Evolutionary conservation across 163 green algal genomes (phyloP).

Genomic region (Chlamydomonas reinhardtii): DNA sequence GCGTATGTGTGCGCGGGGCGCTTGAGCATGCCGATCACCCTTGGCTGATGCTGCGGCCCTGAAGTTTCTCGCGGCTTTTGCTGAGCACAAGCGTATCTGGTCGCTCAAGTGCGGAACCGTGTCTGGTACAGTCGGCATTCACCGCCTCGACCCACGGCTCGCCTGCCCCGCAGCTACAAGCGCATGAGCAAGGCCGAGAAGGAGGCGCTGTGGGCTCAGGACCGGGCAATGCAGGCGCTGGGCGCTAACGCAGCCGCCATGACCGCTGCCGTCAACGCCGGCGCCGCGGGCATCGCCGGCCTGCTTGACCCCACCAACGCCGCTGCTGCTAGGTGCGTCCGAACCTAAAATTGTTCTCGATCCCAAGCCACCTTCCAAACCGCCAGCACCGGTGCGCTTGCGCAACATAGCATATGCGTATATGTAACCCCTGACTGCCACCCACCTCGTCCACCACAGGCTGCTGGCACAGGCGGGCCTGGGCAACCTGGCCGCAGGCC

Average conservation of each 20-base stretch:
- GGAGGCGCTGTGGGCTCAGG: constrained; percentile 78
- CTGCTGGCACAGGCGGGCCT: constrained; percentile 40
- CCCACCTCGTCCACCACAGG: constrained; percentile 12
- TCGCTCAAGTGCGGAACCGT: too few species aligned
- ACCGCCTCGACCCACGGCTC: too few species aligned
- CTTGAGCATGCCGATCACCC: too few species aligned
- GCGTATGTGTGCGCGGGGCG: too few species aligned
- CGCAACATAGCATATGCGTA: too few species aligned
- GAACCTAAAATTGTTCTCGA: too few species aligned
- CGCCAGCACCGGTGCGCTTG: too few species aligned
- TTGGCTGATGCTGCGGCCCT: too few species aligned
- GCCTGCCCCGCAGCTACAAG: constrained; percentile 67
- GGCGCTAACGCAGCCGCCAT: constrained; percentile 31
- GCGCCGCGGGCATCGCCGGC: constrained; percentile 41
- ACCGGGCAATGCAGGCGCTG: constrained; percentile 62
- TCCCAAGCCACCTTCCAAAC: too few species aligned
- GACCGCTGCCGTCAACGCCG: constrained; percentile 30
- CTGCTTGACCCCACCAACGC: constrained; percentile 43
- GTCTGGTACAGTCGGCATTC: too few species aligned
- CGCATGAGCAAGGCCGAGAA: constrained; percentile 87
- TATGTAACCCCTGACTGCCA: not conserved
- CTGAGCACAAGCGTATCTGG: too few species aligned
- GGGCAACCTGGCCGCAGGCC: not conserved
- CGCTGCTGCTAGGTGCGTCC: not conserved
- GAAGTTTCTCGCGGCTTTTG: too few species aligned